Percentiles rank a stretch among this genome's conserved stretches.
Evolutionary conservation across 2,329 filamentous ascomycete genomes (phyloP).

Genomic region (Remersonia thermophila): DNA sequence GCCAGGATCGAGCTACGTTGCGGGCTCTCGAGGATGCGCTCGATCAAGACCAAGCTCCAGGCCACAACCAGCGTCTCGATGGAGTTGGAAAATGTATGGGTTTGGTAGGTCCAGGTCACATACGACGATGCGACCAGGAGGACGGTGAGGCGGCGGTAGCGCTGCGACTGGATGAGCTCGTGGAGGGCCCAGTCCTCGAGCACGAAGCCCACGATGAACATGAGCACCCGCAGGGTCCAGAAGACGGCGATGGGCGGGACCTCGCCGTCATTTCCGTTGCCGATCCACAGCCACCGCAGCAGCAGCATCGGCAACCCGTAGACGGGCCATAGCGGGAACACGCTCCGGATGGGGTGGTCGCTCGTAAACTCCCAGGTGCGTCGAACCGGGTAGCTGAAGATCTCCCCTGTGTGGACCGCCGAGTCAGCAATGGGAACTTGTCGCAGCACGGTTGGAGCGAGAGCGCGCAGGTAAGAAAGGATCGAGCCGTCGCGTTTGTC

Average conservation of each 20-base stretch:
- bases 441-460: too few species aligned
- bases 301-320: constrained; percentile 92
- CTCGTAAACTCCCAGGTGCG: constrained; percentile 94
- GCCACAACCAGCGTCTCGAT: constrained; percentile 85
- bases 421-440: constrained; percentile 7
- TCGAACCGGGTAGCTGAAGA: constrained; percentile 83
- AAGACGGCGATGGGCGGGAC: constrained; percentile 80
- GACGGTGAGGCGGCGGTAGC: constrained; percentile 59
- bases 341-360: constrained; percentile 78
- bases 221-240: constrained; percentile 75
- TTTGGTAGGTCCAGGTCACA: constrained; percentile 97
- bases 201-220: constrained; percentile 93
- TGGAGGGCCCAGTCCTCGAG: constrained; percentile 95
- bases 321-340: constrained; percentile 90
- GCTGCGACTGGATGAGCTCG: constrained; percentile 70
- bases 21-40: constrained; percentile 71
- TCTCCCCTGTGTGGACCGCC: constrained; percentile 51
- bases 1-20: constrained; percentile 65
- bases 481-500: neutral
- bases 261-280: constrained; percentile 62
- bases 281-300: constrained; percentile 83
- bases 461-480: too few species aligned
- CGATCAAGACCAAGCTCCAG: constrained; percentile 87
- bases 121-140: constrained; percentile 89
- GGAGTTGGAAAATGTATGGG: constrained; percentile 96